These are phyloP conservation scores for Lolium perenne DNA, from an alignment of 176 grass and related monocot species.

Conservation along the genomic window DNA sequence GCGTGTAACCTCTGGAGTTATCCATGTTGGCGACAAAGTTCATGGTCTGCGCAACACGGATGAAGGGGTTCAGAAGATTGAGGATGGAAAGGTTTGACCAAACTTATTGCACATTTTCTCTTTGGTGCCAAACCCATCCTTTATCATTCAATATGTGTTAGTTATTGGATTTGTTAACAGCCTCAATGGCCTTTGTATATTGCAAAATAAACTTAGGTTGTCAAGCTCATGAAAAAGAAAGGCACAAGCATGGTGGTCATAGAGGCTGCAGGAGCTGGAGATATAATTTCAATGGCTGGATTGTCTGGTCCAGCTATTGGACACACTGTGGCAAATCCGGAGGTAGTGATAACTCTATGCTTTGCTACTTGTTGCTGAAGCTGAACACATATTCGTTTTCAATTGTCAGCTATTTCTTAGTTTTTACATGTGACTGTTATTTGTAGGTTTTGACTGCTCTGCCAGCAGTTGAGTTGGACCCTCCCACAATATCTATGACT, in stretches of 20 bases:
- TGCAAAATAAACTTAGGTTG: constrained; percentile 66
- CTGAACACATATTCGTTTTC: constrained; percentile 19
- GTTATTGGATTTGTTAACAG: constrained; percentile 32
- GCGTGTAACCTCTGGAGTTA: constrained; percentile 76
- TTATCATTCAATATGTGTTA: constrained; percentile 23
- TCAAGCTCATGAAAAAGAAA: constrained; percentile 99
- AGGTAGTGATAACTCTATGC: constrained; percentile 54
- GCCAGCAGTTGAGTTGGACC: constrained; percentile 90
- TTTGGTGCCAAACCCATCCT: constrained; percentile 4
- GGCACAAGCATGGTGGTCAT: constrained; percentile 79
- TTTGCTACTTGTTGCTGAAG: constrained; percentile 29
- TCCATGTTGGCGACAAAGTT: constrained; percentile 89
- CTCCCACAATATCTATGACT: constrained; percentile 99
- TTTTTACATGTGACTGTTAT: constrained; percentile 28
- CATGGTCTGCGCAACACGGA: constrained; percentile 82
- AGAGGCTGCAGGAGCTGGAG: constrained; percentile 90
- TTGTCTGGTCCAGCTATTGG: constrained; percentile 92
- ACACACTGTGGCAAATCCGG: constrained; percentile 92
- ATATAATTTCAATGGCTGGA: constrained; percentile 98
- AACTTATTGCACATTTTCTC: constrained; percentile 22
- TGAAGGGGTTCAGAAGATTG: constrained; percentile 79
- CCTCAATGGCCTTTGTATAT: constrained; percentile 27
- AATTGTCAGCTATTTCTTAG: constrained; percentile 33
- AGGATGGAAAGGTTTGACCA: constrained; percentile 87
- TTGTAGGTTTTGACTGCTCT: constrained; percentile 86